Evolutionary conservation across 73 alveolate genomes (phyloP).

Genomic region (Tetrahymena borealis): DNA sequence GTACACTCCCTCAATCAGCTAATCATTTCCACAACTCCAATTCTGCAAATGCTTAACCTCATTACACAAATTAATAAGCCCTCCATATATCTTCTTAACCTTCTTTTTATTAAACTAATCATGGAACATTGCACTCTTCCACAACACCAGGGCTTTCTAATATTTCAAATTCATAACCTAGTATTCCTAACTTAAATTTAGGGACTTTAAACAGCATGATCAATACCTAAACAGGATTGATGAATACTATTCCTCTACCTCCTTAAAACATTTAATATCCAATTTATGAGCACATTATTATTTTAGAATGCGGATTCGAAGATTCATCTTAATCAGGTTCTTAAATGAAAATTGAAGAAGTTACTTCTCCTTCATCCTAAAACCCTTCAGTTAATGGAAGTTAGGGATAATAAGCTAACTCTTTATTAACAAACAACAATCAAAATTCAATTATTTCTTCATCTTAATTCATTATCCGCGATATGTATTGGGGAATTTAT

Average conservation of each 20-base stretch:
- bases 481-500: not conserved
- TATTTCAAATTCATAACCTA: not conserved
- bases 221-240: not conserved
- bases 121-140: not conserved
- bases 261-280: not conserved
- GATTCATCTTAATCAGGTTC: not conserved
- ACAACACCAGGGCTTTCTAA: not conserved
- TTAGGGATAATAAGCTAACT: not conserved
- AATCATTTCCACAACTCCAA: not conserved
- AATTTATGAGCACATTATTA: not conserved
- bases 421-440: not conserved
- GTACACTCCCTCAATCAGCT: not conserved
- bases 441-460: not conserved
- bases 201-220: not conserved
- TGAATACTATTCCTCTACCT: not conserved
- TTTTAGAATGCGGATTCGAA: not conserved
- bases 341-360: not conserved
- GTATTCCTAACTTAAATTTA: not conserved
- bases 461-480: not conserved
- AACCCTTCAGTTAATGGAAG: not conserved
- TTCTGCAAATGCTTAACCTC: not conserved
- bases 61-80: not conserved
- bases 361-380: not conserved
- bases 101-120: not conserved
- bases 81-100: not conserved